Evolutionary conservation across 75 land plant species (phyloP), one percentile per base, ranked within the genome.

Genomic region (Selaginella tamariscina): DNA sequence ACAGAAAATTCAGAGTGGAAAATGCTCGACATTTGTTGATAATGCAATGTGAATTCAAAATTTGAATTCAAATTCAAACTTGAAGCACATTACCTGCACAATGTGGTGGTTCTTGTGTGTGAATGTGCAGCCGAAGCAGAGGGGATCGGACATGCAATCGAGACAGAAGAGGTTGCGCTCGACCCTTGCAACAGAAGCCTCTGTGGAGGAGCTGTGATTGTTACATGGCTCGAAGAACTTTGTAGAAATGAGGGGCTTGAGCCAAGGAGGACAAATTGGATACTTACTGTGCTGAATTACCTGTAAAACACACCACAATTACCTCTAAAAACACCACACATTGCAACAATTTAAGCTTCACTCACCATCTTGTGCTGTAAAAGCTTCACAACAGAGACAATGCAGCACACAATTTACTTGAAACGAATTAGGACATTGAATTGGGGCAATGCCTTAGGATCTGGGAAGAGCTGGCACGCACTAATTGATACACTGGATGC

Each of bases 161-260:
- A 59, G 26, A n/a, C 62, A 59, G 26, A 9, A 59, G 62, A 59
- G 62, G 62, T 59, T 59, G 62, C 62, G n/a, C 23, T 59, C 62
- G 26, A 23, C 23, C 21, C 62, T 5, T 5, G 49, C 49, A 15
- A 15, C 49, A 15, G 11, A 5, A 15, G 49, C 49, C 49, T 39
- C 49, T 5, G 49, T 39, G 49, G 49, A 15, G 49, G 49, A 39
- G 49, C 49, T 39, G 49, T 39, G 49, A 39, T 39, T 39, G 49
- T 39, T 39, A 15, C 49, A 39, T 5, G 49, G 49, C 49, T 39
- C 49, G 49, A 39, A 39, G 49, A 39, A 39, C 49, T 39, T 39
- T 5, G 49, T 15, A 15, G 49, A 39, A 15, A 39, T 39, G 49
- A 39, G 49, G 49, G 49, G 49, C 49, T 39, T 39, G 49, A 39